These are phyloP conservation scores for Nowakowskiella sp. DNA, from an alignment of 192 early-diverging fungal species.

Conservation along the genomic window DNA sequence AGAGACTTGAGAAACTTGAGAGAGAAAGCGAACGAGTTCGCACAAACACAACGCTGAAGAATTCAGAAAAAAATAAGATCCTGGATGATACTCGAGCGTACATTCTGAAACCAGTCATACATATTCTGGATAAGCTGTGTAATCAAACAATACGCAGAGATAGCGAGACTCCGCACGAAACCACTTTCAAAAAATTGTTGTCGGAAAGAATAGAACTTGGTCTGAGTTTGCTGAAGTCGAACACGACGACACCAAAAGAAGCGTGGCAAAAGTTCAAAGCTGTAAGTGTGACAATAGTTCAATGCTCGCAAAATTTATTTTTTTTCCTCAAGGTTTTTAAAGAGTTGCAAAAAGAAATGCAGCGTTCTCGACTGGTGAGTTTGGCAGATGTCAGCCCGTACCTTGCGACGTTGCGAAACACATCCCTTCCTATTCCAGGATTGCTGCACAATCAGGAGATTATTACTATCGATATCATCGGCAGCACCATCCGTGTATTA, in stretches of 20 bases:
- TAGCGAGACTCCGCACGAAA: slow-evolving; percentile 53
- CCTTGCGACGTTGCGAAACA: slow-evolving; percentile 35
- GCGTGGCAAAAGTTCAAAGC: slow-evolving; percentile 52
- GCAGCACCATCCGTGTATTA: slow-evolving; percentile 31
- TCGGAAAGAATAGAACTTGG: slow-evolving; percentile 47
- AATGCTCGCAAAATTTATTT: slow-evolving; percentile 9
- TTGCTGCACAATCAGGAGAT: slow-evolving; percentile 11
- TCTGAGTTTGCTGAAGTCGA: slow-evolving; percentile 32
- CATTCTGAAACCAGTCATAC: slow-evolving; percentile 51
- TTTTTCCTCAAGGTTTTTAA: slow-evolving; percentile 37
- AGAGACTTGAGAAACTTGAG: slow-evolving; percentile 45
- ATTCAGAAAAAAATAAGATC: slow-evolving; percentile 31
- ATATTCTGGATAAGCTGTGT: slow-evolving; percentile 44
- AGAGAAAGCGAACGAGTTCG: slow-evolving; percentile 49
- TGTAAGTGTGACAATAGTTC: slow-evolving; percentile 23
- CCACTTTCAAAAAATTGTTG: slow-evolving; percentile 54
- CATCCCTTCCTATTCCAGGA: slow-evolving; percentile 45
- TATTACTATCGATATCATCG: slow-evolving; percentile 17
- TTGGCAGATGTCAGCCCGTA: slow-evolving; percentile 53
- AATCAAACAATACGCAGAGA: slow-evolving; percentile 27
- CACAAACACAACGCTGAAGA: slow-evolving; percentile 23
- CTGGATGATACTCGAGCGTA: slow-evolving; percentile 44
- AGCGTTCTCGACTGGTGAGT: slow-evolving; percentile 45
- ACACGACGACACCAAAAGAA: slow-evolving; percentile 33
- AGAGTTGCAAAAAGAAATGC: slow-evolving; percentile 47